phyloP scores from a whole-genome alignment of 2,329 filamentous ascomycete genomes.

The Xylaria sp. region DNA sequence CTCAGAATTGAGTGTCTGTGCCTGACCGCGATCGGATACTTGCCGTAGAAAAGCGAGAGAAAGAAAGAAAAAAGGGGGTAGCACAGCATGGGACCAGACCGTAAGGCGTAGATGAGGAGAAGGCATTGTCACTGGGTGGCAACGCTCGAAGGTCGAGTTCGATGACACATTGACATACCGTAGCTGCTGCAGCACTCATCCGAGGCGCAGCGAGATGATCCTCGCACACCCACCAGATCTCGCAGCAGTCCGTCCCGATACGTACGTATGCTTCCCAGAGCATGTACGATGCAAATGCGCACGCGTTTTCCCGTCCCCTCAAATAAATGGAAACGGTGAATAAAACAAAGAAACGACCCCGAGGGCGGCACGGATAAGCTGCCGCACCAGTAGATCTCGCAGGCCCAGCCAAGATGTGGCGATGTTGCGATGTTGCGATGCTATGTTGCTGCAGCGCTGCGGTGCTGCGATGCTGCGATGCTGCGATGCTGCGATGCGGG shows the following conservation, averaged over 20 bases:
- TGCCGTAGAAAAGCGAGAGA: not conserved
- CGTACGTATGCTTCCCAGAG: not conserved
- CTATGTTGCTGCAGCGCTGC: not conserved
- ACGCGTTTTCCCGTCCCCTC: not conserved
- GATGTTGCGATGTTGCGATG: not conserved
- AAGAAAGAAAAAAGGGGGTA: not conserved
- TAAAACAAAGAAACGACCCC: too few species aligned
- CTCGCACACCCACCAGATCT: too few species aligned
- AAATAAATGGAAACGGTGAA: not conserved
- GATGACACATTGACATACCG: not conserved
- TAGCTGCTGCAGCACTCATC: too few species aligned
- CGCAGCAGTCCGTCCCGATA: not conserved
- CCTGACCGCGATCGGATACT: not conserved
- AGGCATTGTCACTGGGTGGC: slow-evolving; percentile 17
- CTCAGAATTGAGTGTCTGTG: not conserved
- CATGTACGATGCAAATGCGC: not conserved
- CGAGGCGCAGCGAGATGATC: too few species aligned
- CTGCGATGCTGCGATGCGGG: not conserved
- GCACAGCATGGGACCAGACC: not conserved
- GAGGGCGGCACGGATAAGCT: slow-evolving; percentile 17
- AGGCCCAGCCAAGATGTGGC: not conserved
- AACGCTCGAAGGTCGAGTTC: slow-evolving; percentile 3
- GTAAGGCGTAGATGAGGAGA: slow-evolving; percentile 17
- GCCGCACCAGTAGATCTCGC: slow-evolving; percentile 20
- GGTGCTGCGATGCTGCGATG: not conserved